Base-by-base conservation (phyloP, 768 basidiomycete species). In the Boletus sp. region DNA sequence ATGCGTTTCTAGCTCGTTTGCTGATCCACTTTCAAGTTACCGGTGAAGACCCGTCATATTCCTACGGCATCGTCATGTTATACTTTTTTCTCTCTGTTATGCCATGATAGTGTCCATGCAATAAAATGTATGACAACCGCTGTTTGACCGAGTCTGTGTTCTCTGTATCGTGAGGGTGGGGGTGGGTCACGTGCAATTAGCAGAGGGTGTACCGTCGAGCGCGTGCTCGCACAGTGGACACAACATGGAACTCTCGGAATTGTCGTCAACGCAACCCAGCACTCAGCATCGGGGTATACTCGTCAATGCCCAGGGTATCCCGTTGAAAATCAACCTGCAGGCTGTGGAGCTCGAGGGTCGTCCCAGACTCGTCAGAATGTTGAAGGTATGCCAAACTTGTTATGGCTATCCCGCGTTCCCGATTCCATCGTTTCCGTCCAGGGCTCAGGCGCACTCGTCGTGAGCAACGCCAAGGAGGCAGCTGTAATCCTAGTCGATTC, bases 401-500 rank as follows among this genome's bases (percentile, higher is more conserved):
- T 17, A n/a, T 47, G 25, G 34, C 34, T 21, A 29, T 44, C n/a
- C 19, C 14, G 34, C 33, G 35, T 47, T 42, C 34, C 38, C 46
- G 21, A 51, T 39, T 37, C n/a, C 55, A 50, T 52, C 54, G 23
- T 42, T 57, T 53, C 33, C 29, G n/a, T 53, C 57, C 33, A 87
- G 86, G 76, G 71, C 66, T 72, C 78, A 14, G 86, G 86, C 32
- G 87, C 83, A 4, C 53, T 68, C 17, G 78, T 84, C 43, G 75
- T 74, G 53, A 75, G 72, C 47, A 77, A 80, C 54, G 77, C 82
- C 9, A 77, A 73, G 43, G 73, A 78, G 47, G 80, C 87, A 0
- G 69, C 76, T 19, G 71, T 88, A 25, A 80, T 88, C 42, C 70
- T 90, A 5, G 83, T 89, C 7, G 80, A 87, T 57, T 66, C 79